A percentile compares a stretch with the other conserved stretches of the same genome.
Conservation (phyloP, 169 alveolate genomes). For the Sarcocystis neurona region DNA sequence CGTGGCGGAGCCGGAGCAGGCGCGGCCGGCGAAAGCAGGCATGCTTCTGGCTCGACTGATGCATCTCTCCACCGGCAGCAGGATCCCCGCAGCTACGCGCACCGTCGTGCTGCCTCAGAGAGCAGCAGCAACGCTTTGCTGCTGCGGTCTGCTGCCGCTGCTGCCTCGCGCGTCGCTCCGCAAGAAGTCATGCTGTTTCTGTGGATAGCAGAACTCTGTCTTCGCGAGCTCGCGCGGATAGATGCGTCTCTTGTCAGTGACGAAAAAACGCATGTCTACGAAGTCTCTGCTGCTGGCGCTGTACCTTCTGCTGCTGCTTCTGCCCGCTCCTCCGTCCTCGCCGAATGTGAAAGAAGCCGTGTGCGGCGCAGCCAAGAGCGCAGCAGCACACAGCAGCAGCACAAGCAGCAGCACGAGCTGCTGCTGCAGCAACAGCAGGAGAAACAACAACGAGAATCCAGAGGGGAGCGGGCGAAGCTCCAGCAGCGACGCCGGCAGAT, state of each 20-base stretch:
- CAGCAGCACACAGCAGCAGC: too few species aligned
- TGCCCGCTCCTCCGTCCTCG: too few species aligned
- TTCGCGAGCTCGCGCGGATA: conserved; percentile 12
- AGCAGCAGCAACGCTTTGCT: neutral
- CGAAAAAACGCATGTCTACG: too few species aligned
- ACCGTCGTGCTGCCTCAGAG: conserved; percentile 3
- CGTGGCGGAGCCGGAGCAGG: neutral
- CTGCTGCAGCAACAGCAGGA: neutral
- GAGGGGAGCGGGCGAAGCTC: neutral
- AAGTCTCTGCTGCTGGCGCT: too few species aligned
- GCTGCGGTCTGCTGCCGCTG: neutral
- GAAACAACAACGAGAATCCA: neutral
- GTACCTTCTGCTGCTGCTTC: too few species aligned
- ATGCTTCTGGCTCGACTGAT: too few species aligned
- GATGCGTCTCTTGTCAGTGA: too few species aligned
- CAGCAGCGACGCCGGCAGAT: neutral
- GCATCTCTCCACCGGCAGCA: too few species aligned
- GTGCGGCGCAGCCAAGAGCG: too few species aligned
- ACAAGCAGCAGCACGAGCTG: neutral
- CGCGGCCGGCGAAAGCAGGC: neutral
- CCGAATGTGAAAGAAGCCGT: too few species aligned
- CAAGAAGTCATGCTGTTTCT: conserved; percentile 48
- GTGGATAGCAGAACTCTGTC: conserved; percentile 29
- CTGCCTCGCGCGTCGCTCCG: neutral
- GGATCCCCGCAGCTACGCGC: too few species aligned